Evolutionary conservation across 169 alveolate species (phyloP).

Genomic region (Eimeria acervulina): DNA sequence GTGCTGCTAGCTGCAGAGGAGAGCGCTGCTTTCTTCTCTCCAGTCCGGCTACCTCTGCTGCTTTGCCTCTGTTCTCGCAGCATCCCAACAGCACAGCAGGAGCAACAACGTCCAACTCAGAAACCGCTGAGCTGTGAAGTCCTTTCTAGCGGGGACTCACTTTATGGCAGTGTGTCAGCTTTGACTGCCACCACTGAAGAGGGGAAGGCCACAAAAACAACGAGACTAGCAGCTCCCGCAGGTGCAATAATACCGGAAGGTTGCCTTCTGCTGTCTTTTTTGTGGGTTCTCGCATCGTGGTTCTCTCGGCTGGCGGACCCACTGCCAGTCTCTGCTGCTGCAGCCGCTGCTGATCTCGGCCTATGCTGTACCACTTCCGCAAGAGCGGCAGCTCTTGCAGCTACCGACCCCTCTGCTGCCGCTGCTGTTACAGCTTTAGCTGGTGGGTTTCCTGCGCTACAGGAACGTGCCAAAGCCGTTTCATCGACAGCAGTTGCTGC

Average conservation of each 20-base stretch:
- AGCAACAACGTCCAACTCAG: not conserved
- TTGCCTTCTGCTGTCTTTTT: not conserved
- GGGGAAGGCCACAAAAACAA: not conserved
- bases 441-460: not conserved
- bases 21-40: slow-evolving; percentile 52
- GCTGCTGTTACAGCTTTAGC: not conserved
- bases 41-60: slow-evolving; percentile 23
- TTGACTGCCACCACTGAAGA: not conserved
- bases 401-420: slow-evolving; percentile 1
- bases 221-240: not conserved
- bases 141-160: not conserved
- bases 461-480: not conserved
- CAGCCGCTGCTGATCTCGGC: slow-evolving; percentile 49
- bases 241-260: not conserved
- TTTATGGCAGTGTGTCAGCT: not conserved
- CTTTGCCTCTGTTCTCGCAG: slow-evolving; percentile 15
- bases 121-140: not conserved
- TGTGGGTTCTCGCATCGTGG: slow-evolving; percentile 58
- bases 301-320: slow-evolving; percentile 36
- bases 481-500: not conserved
- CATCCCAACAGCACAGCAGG: not conserved
- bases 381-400: slow-evolving; percentile 16
- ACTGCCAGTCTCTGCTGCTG: slow-evolving; percentile 22
- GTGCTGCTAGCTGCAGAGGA: slow-evolving; percentile 39
- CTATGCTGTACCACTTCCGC: slow-evolving; percentile 18